Percentiles rank a stretch among this genome's conserved stretches.
phyloP scores from a whole-genome alignment of 768 basidiomycete species.

The Calvatia gigantea region DNA sequence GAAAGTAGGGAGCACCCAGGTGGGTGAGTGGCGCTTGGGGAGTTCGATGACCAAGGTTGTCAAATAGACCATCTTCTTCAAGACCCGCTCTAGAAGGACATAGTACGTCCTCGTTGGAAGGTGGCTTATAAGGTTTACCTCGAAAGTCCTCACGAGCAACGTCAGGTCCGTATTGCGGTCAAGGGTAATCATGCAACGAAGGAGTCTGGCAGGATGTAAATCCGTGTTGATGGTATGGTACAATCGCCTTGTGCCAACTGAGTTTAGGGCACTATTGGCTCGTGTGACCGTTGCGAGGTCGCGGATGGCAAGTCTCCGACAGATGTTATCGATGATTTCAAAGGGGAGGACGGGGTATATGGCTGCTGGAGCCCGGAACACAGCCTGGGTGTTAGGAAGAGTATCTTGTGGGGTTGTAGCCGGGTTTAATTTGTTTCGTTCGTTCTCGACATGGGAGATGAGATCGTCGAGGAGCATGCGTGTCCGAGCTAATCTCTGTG shows the following conservation, averaged over 20 bases:
- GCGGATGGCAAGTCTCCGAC: slow-evolving; percentile 16
- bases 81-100: slow-evolving; percentile 40
- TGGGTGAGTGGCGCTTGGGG: slow-evolving; percentile 33
- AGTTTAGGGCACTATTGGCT: slow-evolving; percentile 20
- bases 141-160: slow-evolving; percentile 40
- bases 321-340: slow-evolving; percentile 25
- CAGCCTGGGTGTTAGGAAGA: background rate
- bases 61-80: slow-evolving; percentile 37
- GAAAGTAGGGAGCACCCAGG: slow-evolving; percentile 42
- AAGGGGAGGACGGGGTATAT: slow-evolving; percentile 18
- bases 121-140: slow-evolving; percentile 37
- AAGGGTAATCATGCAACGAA: slow-evolving; percentile 39
- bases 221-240: slow-evolving; percentile 18
- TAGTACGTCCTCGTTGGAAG: slow-evolving; percentile 46
- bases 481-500: slow-evolving; percentile 1
- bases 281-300: slow-evolving; percentile 20
- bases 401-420: background rate
- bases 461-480: slow-evolving; percentile 12
- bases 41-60: slow-evolving; percentile 48
- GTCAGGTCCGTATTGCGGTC: slow-evolving; percentile 32
- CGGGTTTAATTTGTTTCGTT: background rate
- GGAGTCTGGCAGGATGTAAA: slow-evolving; percentile 10
- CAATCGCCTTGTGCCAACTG: slow-evolving; percentile 21
- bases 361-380: background rate
- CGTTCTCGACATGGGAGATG: slow-evolving; percentile 10